Conservation (phyloP, 2,329 filamentous ascomycete species). For the Acephala macrosclerotiorum region DNA sequence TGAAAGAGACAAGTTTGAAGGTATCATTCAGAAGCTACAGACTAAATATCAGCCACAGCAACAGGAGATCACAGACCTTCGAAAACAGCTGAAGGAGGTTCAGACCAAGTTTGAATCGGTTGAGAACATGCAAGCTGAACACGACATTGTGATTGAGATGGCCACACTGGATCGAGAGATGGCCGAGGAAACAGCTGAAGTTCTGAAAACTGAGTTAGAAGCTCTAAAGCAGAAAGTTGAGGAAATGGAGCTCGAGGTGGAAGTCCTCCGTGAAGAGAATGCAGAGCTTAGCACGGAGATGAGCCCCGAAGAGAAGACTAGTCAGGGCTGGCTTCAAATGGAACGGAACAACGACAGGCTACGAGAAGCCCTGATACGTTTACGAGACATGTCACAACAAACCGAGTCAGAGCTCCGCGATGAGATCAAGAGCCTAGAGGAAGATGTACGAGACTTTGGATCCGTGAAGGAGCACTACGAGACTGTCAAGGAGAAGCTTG, state of each 20-base stretch:
- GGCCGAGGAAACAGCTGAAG: slow-evolving; percentile 92
- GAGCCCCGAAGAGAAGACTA: slow-evolving; percentile 85
- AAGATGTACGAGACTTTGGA: slow-evolving; percentile 73
- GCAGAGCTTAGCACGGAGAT: slow-evolving; percentile 83
- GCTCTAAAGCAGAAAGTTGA: slow-evolving; percentile 78
- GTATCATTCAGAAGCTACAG: slow-evolving; percentile 89
- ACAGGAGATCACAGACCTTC: slow-evolving; percentile 78
- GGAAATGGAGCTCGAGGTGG: slow-evolving; percentile 86
- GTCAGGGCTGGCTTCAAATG: slow-evolving; percentile 89
- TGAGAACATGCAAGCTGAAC: slow-evolving; percentile 79
- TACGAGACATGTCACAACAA: slow-evolving; percentile 88
- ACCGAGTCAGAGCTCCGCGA: slow-evolving; percentile 81
- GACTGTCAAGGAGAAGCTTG: slow-evolving; percentile 74
- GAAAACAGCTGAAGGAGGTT: slow-evolving; percentile 79
- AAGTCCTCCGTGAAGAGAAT: slow-evolving; percentile 88
- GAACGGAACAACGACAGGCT: slow-evolving; percentile 89
- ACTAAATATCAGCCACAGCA: slow-evolving; percentile 87
- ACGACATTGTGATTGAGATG: slow-evolving; percentile 85
- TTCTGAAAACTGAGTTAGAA: slow-evolving; percentile 81
- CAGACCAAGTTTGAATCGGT: slow-evolving; percentile 73
- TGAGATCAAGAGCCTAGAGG: slow-evolving; percentile 76
- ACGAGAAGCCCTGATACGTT: slow-evolving; percentile 80
- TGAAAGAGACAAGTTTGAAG: slow-evolving; percentile 80
- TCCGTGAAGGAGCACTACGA: slow-evolving; percentile 74
- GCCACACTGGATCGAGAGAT: slow-evolving; percentile 92